A percentile compares a stretch with the other conserved stretches of the same genome.
These are phyloP conservation scores for Phytopythium oedochilum DNA, from an alignment of 352 stramenopile species.

Conservation along the genomic window DNA sequence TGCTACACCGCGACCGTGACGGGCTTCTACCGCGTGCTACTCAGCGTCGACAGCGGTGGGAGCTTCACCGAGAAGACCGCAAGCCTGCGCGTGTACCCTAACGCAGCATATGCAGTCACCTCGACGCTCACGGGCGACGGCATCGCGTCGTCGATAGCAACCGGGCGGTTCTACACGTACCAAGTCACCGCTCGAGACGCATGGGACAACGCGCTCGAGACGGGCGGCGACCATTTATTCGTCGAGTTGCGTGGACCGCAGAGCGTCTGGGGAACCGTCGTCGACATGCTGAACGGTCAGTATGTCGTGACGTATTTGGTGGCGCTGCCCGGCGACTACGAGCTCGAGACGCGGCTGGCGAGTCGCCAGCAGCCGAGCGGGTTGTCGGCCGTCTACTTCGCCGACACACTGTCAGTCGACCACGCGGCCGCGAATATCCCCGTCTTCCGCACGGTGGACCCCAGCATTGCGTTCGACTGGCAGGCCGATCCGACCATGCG, in stretches of 20 bases:
- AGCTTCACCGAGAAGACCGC: slow-evolving; percentile 25
- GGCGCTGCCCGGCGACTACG: slow-evolving; percentile 25
- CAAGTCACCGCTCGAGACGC: slow-evolving; percentile 31
- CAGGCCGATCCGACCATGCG: slow-evolving; percentile 27
- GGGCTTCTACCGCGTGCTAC: slow-evolving; percentile 27
- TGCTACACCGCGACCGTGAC: slow-evolving; percentile 27
- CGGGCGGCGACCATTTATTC: slow-evolving; percentile 30
- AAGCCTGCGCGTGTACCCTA: slow-evolving; percentile 21
- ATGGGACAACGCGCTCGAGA: slow-evolving; percentile 35
- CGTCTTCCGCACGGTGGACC: slow-evolving; percentile 23
- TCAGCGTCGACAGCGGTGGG: slow-evolving; percentile 23
- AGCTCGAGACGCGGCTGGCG: slow-evolving; percentile 41
- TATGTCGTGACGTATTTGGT: slow-evolving; percentile 38
- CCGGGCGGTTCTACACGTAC: slow-evolving; percentile 19
- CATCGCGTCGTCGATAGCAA: slow-evolving; percentile 22
- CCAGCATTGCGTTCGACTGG: slow-evolving; percentile 38
- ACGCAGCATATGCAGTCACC: slow-evolving; percentile 22
- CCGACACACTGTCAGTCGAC: slow-evolving; percentile 8
- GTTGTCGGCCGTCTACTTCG: slow-evolving; percentile 35
- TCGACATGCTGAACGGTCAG: slow-evolving; percentile 29
- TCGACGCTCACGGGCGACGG: slow-evolving; percentile 25
- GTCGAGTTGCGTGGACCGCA: slow-evolving; percentile 28
- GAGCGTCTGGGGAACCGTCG: slow-evolving; percentile 18
- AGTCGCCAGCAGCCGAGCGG: slow-evolving; percentile 13
- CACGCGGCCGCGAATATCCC: slow-evolving; percentile 11